Percentiles rank a stretch among this genome's conserved stretches.
phyloP scores from a whole-genome alignment of 2,329 filamentous ascomycete genomes.

The Neonectria faginata region DNA sequence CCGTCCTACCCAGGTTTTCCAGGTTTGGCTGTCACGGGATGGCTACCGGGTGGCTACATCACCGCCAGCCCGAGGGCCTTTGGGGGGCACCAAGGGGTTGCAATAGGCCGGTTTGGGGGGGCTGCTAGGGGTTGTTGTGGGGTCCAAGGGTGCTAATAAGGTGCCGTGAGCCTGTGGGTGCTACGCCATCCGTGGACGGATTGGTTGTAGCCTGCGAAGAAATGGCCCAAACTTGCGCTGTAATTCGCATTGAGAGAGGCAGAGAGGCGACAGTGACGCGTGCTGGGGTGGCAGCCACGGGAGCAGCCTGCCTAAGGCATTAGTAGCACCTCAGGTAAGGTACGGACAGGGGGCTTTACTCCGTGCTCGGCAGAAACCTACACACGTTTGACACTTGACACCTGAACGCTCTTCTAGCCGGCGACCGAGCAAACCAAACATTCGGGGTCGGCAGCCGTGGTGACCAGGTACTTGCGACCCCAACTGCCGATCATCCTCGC shows the following conservation, averaged over 20 bases:
- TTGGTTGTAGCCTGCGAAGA: neutral
- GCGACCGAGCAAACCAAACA: neutral
- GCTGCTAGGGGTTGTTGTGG: conserved; percentile 2
- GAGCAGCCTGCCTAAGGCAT: neutral
- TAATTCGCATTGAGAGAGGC: neutral
- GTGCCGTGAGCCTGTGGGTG: neutral
- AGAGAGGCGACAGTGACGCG: neutral
- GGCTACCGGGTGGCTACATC: conserved; percentile 25
- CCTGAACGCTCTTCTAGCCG: neutral
- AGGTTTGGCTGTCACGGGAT: conserved; percentile 28
- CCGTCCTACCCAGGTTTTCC: conserved; percentile 11
- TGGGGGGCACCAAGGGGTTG: neutral
- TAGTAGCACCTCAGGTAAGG: too few species aligned
- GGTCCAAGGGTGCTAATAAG: conserved; percentile 5
- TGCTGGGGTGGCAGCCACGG: neutral
- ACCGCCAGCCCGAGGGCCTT: conserved; percentile 15
- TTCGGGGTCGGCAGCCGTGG: neutral
- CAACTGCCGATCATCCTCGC: conserved; percentile 13
- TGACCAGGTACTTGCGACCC: neutral
- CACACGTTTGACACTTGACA: neutral
- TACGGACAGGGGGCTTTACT: neutral
- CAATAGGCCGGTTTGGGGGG: conserved; percentile 7
- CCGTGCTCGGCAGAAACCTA: neutral
- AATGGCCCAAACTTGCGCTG: conserved; percentile 5
- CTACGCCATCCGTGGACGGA: neutral